Percentiles rank a stretch among this genome's conserved stretches.
Evolutionary conservation across 1,284 basidiomycete genomes (phyloP).

Genomic region (Earliella scabrosa): DNA sequence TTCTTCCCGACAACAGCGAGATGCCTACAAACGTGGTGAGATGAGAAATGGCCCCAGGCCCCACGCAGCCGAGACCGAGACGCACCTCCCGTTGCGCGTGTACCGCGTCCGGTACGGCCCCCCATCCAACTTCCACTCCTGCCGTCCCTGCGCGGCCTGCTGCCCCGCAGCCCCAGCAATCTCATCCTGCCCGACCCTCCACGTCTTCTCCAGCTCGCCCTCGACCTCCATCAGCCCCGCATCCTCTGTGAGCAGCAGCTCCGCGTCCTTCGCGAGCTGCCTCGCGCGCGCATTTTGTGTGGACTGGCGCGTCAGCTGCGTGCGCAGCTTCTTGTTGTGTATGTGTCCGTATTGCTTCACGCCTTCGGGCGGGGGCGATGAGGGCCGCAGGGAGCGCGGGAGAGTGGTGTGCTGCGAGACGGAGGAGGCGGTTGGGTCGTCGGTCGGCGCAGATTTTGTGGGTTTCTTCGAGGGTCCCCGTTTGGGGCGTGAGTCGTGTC

Average conservation of each 20-base stretch:
- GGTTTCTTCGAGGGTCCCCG: conserved; percentile 24
- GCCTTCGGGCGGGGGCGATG: conserved; percentile 46
- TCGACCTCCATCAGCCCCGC: conserved; percentile 77
- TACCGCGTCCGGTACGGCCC: conserved; percentile 87
- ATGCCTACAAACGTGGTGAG: too few relatives aligned
- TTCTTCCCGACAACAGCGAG: conserved; percentile 81
- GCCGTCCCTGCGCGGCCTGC: conserved; percentile 76
- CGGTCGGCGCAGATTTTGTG: too few relatives aligned
- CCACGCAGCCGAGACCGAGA: too few relatives aligned
- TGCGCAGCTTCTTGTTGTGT: conserved; percentile 75
- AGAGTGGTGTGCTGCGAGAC: conserved; percentile 58
- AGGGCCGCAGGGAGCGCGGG: conserved; percentile 62
- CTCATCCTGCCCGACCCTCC: conserved; percentile 85
- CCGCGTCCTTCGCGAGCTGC: conserved; percentile 65
- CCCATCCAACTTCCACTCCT: conserved; percentile 85
- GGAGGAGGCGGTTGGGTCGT: conserved; percentile 61
- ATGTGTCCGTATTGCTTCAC: conserved; percentile 62
- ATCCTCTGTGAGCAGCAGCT: conserved; percentile 65
- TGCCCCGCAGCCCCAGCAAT: conserved; percentile 73
- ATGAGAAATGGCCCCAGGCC: too few relatives aligned
- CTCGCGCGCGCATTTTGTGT: conserved; percentile 60
- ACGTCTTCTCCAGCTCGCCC: conserved; percentile 85
- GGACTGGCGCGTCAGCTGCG: conserved; percentile 66
- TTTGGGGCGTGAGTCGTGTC: conserved; percentile 21
- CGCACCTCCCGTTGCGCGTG: conserved; percentile 88